Evolutionary conservation across 768 basidiomycete genomes (phyloP), one percentile per base, ranked within the genome.

Genomic region (Guyanaporus albipodus): DNA sequence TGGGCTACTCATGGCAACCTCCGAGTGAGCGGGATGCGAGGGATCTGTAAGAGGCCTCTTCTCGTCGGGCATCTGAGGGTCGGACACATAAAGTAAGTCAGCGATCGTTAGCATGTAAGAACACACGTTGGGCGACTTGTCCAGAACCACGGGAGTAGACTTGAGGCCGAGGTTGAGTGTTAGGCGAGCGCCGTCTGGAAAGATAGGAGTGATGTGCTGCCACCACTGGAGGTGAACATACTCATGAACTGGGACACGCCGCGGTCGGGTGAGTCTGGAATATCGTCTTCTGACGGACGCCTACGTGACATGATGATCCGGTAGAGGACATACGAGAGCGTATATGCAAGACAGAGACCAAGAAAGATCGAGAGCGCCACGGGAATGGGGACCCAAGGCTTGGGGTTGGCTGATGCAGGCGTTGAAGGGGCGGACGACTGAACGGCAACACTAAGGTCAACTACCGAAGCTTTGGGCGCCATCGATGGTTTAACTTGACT

Each of bases 161-260:
- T 44, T 53, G 17, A 51, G 23, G 26, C 50, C 34, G 17, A 61
- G 17, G 40, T 48, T 59, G 17, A 66, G 54, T 8, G 59, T 54
- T 37, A 63, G 59, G 18, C 64, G 62, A 38, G 42, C 48, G 4
- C 61, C 62, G 15, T 64, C 61, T 62, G 22, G 11, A 32, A 26
- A 43, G 2, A 8, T 22, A 9, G 23, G 12, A 19, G 27, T 3
- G 22, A 26, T 7, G 31, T 10, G 29, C 10, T 14, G 27, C 27
- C 3, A 29, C 43, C 33, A 39, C 29, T 12, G 17, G 24, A 36
- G 11, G 28, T 9, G 11, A 34, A 37, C 8, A 10, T 33, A 59
- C 59, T 66, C 64, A 61, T 67, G 6, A 64, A 61, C 40, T 49
- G 54, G 41, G 56, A 48, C 10, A 66, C 59, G 12, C 50, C 56